Conservation (phyloP, 192 early-diverging fungal genomes). For the Polychytrium aggregatum region DNA sequence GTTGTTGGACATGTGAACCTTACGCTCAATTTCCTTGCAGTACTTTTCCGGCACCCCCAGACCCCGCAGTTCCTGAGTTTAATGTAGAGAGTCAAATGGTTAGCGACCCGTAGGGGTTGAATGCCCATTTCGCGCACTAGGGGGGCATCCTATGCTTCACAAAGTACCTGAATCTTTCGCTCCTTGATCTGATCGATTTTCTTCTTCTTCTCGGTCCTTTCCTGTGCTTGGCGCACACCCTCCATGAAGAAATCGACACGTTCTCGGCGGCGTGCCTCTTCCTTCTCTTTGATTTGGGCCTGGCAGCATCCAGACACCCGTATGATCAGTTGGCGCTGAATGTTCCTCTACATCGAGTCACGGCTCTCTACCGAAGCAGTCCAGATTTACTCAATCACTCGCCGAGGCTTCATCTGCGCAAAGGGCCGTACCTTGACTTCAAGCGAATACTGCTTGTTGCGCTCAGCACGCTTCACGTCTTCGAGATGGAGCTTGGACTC, state of each 20-base stretch:
- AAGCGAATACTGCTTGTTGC: conserved; percentile 34
- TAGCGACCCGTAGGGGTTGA: not conserved
- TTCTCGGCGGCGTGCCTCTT: conserved; percentile 20
- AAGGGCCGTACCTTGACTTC: conserved; percentile 30
- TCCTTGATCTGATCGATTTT: conserved; percentile 45
- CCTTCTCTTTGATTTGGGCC: conserved; percentile 42
- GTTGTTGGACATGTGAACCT: no score
- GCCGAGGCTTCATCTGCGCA: no score
- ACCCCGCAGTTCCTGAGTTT: conserved; percentile 34
- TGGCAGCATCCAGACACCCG: conserved; percentile 8
- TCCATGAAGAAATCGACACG: conserved; percentile 52
- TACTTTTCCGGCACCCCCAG: conserved; percentile 48
- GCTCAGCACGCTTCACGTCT: conserved; percentile 20
- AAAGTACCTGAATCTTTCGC: conserved; percentile 34
- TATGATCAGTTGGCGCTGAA: conserved; percentile 1
- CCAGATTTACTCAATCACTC: no score
- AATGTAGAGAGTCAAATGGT: conserved; percentile 4
- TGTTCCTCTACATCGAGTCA: no score
- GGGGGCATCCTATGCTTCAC: no score
- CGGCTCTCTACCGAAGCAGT: no score
- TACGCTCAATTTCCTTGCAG: conserved; percentile 41
- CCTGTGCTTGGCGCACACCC: conserved; percentile 30
- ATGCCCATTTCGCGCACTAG: no score
- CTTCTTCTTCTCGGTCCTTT: conserved; percentile 36
- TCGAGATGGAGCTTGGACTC: conserved; percentile 31